Percentiles rank a stretch among this genome's conserved stretches.
Evolutionary conservation across 805 yeast genomes (phyloP).

Genomic region (Candida tammaniensis): DNA sequence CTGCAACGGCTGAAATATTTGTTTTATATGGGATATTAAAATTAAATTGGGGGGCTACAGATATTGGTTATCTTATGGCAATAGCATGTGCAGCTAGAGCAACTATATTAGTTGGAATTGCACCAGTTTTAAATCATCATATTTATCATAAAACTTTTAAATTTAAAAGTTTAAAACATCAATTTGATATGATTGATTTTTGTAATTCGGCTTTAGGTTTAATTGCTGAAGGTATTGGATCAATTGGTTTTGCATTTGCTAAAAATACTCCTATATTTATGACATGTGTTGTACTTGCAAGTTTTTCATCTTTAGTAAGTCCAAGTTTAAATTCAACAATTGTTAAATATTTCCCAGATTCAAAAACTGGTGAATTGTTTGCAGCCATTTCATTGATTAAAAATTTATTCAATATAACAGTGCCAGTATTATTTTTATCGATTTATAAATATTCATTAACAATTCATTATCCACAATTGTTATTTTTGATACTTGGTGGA

Average conservation of each 20-base stretch:
- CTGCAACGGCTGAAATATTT: constrained; percentile 28
- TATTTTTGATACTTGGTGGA: constrained; percentile 21
- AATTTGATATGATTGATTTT: constrained; percentile 55
- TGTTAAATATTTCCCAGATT: constrained; percentile 58
- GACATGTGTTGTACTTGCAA: constrained; percentile 32
- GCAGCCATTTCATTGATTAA: constrained; percentile 66
- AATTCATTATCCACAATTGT: constrained; percentile 27
- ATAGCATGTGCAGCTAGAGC: constrained; percentile 50
- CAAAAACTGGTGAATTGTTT: constrained; percentile 65
- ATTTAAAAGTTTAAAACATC: constrained; percentile 31
- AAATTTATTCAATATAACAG: constrained; percentile 44
- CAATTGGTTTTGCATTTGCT: constrained; percentile 31
- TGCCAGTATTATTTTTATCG: constrained; percentile 48
- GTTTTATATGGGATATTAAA: constrained; percentile 52
- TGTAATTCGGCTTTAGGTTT: constrained; percentile 34
- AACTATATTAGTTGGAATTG: constrained; percentile 42
- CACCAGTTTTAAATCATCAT: constrained; percentile 47
- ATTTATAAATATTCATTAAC: constrained; percentile 40
- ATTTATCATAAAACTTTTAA: constrained; percentile 27
- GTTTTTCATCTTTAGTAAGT: constrained; percentile 48
- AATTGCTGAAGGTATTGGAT: constrained; percentile 38
- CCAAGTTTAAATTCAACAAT: constrained; percentile 62
- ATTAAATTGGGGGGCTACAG: constrained; percentile 53
- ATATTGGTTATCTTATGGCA: constrained; percentile 56
- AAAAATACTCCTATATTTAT: constrained; percentile 26